Conservation (phyloP, 2,329 filamentous ascomycete species). For the Verticillium tricorpus region DNA sequence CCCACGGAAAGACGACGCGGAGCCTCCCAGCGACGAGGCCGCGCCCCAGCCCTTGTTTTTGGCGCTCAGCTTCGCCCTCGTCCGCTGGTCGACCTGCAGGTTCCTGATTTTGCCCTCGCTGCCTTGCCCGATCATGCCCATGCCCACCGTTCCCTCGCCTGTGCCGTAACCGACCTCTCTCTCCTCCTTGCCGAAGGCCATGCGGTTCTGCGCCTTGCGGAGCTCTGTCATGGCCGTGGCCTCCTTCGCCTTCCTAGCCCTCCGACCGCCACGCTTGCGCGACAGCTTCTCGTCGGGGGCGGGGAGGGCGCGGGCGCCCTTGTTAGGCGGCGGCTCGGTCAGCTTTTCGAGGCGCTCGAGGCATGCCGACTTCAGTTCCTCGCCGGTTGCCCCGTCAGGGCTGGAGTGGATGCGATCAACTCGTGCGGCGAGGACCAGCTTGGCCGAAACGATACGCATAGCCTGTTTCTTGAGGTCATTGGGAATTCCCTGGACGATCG, state of each 20-base stretch:
- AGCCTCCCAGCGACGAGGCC: slow-evolving; percentile 58
- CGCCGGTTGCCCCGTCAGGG: slow-evolving; percentile 76
- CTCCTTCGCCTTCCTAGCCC: slow-evolving; percentile 92
- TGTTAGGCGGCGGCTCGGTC: slow-evolving; percentile 85
- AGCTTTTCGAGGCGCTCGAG: slow-evolving; percentile 86
- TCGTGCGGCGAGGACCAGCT: slow-evolving; percentile 88
- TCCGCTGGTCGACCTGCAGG: slow-evolving; percentile 87
- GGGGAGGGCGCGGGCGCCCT: slow-evolving; percentile 79
- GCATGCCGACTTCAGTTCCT: slow-evolving; percentile 77
- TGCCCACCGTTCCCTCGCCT: slow-evolving; percentile 77
- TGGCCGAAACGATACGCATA: slow-evolving; percentile 90
- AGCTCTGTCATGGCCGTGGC: slow-evolving; percentile 95
- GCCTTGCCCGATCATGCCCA: slow-evolving; percentile 91
- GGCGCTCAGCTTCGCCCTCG: slow-evolving; percentile 85
- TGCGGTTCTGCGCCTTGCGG: slow-evolving; percentile 90
- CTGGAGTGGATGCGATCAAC: slow-evolving; percentile 82
- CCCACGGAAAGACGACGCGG: slow-evolving; percentile 76
- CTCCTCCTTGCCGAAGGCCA: slow-evolving; percentile 95
- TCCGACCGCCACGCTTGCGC: slow-evolving; percentile 83
- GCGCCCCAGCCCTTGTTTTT: slow-evolving; percentile 96
- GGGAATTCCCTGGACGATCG: slow-evolving; percentile 76
- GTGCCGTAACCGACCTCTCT: slow-evolving; percentile 86
- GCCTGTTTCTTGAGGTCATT: slow-evolving; percentile 87
- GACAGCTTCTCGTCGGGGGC: slow-evolving; percentile 94
- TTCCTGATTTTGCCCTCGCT: slow-evolving; percentile 87